Conservation (phyloP, 2,329 filamentous ascomycete genomes). For the Fusarium lateritium region DNA sequence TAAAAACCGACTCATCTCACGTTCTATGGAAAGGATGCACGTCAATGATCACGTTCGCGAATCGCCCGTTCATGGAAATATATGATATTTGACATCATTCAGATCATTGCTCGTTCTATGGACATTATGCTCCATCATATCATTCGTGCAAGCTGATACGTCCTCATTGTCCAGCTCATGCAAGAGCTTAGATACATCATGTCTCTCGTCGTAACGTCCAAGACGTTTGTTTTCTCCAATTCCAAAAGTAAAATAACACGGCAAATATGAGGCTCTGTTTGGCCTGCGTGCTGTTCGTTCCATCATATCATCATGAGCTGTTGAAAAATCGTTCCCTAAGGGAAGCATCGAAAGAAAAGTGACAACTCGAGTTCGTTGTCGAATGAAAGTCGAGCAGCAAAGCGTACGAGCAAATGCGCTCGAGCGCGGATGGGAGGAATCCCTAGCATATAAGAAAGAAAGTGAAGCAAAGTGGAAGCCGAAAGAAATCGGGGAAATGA, state of each 20-base stretch:
- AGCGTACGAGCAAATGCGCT: constrained; percentile 19
- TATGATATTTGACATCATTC: constrained; percentile 32
- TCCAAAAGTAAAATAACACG: constrained; percentile 44
- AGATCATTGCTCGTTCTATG: constrained; percentile 50
- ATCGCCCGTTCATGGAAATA: background rate
- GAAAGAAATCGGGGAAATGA: constrained; percentile 19
- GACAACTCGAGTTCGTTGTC: constrained; percentile 25
- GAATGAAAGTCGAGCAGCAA: constrained; percentile 25
- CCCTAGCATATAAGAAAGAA: constrained; percentile 35
- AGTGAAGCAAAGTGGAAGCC: constrained; percentile 23
- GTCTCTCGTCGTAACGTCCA: constrained; percentile 36
- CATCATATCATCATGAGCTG: constrained; percentile 51
- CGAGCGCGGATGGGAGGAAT: constrained; percentile 5
- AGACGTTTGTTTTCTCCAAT: constrained; percentile 17
- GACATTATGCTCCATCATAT: constrained; percentile 41
- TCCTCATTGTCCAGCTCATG: constrained; percentile 15
- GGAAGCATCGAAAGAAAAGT: constrained; percentile 28
- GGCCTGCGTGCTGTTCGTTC: constrained; percentile 47
- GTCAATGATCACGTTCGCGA: background rate
- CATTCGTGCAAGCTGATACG: constrained; percentile 29
- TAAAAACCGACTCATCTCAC: background rate
- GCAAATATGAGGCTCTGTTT: constrained; percentile 47
- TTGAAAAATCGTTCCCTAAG: constrained; percentile 38
- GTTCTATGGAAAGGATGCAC: background rate
- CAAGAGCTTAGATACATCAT: constrained; percentile 31